phyloP scores from a whole-genome alignment of 1,139 yeast species.

The Magnusiomyces fungicola region DNA sequence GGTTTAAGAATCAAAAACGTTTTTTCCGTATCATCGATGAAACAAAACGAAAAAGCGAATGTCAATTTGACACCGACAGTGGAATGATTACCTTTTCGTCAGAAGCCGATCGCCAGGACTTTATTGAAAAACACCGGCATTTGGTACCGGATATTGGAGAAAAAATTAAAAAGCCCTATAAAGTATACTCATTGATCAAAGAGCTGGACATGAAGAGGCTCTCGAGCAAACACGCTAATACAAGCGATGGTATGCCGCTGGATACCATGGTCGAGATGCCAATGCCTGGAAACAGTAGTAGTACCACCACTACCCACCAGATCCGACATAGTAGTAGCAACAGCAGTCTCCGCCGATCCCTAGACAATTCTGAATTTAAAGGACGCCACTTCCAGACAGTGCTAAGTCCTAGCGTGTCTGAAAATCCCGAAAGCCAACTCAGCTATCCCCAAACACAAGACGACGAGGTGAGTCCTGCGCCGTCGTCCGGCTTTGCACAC shows the following conservation, averaged over 20 bases:
- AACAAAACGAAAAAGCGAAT: neutral
- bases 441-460: too few species aligned
- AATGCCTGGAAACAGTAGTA: too few species aligned
- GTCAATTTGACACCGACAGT: neutral
- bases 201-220: conserved; percentile 4
- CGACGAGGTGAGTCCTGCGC: too few species aligned
- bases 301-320: too few species aligned
- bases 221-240: neutral
- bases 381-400: too few species aligned
- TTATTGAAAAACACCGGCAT: neutral
- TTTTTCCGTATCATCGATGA: neutral
- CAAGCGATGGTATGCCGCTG: neutral
- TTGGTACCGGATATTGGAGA: conserved; percentile 4
- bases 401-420: too few species aligned
- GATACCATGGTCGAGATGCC: neutral
- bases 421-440: too few species aligned
- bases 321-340: too few species aligned
- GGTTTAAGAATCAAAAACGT: conserved; percentile 4
- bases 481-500: too few species aligned
- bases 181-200: neutral
- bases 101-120: neutral
- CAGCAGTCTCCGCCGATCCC: too few species aligned
- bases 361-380: too few species aligned
- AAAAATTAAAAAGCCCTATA: neutral
- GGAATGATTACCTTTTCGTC: conserved; percentile 1